Percentiles rank a stretch among this genome's conserved stretches.
phyloP scores from a whole-genome alignment of 805 yeast genomes.

The Saccharomycopsis synnaedendra region DNA sequence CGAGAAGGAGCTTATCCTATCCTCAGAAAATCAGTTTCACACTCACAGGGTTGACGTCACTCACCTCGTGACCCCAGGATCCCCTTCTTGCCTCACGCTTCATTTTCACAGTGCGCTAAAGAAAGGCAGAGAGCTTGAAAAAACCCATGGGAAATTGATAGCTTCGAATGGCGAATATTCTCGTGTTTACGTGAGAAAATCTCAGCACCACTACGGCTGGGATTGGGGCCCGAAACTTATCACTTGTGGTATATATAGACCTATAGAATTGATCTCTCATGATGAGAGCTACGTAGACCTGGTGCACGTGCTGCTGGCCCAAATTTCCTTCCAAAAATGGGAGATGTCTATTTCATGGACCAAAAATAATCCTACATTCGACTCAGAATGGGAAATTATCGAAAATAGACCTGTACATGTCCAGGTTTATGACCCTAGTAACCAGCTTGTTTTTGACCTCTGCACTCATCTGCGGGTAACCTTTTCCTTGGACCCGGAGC shows the following conservation, averaged over 20 bases:
- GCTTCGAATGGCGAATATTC: slow-evolving; percentile 27
- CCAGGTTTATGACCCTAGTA: not conserved
- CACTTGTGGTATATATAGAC: slow-evolving; percentile 34
- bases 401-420: not conserved
- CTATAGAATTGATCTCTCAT: slow-evolving; percentile 23
- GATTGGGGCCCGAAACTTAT: slow-evolving; percentile 36
- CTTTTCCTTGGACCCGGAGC: slow-evolving; percentile 21
- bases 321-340: not conserved
- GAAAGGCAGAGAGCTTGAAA: slow-evolving; percentile 24
- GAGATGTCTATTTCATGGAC: not conserved
- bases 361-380: not conserved
- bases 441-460: not conserved
- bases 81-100: slow-evolving; percentile 20
- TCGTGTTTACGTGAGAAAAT: slow-evolving; percentile 35
- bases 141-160: slow-evolving; percentile 1
- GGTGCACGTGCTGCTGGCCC: not conserved
- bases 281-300: slow-evolving; percentile 17
- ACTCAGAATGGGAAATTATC: not conserved
- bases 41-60: slow-evolving; percentile 24
- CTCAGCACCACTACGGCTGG: slow-evolving; percentile 48
- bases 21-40: slow-evolving; percentile 34
- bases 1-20: slow-evolving; percentile 26
- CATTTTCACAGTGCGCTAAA: slow-evolving; percentile 28
- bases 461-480: not conserved
- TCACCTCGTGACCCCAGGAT: not conserved